phyloP scores from a whole-genome alignment of 176 grass and related monocot species.

The Zizania latifolia region DNA sequence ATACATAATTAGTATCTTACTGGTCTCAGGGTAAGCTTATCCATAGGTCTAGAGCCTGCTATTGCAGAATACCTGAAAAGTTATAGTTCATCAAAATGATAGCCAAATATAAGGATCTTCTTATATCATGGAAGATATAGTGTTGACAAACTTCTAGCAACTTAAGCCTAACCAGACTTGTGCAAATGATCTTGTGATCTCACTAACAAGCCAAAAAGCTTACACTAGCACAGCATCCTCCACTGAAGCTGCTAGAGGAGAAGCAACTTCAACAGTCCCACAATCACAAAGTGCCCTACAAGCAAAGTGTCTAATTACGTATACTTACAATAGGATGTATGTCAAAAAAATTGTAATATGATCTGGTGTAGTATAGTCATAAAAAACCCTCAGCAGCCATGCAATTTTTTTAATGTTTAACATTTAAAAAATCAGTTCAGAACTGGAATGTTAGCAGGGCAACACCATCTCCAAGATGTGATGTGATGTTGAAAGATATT shows the following conservation, averaged over 20 bases:
- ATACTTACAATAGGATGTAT: background rate
- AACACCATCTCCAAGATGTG: background rate
- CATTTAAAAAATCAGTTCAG: conserved; percentile 7
- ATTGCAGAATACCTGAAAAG: conserved; percentile 81
- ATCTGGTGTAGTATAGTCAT: background rate
- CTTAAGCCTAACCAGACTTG: background rate
- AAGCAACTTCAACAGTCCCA: conserved; percentile 98
- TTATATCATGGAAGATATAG: background rate
- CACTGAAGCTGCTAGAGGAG: conserved; percentile 77
- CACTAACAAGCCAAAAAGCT: conserved; percentile 27
- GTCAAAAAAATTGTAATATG: background rate
- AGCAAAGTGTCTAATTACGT: conserved; percentile 18
- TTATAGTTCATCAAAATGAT: conserved; percentile 5
- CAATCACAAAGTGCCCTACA: conserved; percentile 69
- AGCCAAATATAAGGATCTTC: background rate
- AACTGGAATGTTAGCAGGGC: background rate
- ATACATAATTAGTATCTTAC: conserved; percentile 39
- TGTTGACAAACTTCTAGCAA: background rate
- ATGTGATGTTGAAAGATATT: background rate
- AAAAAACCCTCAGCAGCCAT: background rate
- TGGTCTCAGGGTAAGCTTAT: conserved; percentile 62
- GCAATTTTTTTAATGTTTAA: background rate
- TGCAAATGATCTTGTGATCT: background rate
- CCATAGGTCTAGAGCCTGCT: conserved; percentile 54
- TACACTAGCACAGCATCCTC: conserved; percentile 95